These are phyloP conservation scores for Penstemon eatonii DNA, from an alignment of 257 asterid genomes.

Conservation along the genomic window DNA sequence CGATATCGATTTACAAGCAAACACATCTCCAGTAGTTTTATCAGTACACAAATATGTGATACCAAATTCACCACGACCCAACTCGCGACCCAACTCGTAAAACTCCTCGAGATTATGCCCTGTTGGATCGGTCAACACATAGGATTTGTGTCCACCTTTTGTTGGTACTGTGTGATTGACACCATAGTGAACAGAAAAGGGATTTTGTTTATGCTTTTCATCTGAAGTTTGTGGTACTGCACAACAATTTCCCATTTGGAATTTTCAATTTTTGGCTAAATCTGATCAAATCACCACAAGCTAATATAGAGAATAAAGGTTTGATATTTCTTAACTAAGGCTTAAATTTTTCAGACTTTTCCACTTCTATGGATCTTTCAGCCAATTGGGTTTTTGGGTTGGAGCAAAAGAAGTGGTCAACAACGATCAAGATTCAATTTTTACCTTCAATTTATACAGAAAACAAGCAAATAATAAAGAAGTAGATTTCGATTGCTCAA, in stretches of 20 bases:
- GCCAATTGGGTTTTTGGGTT: conserved; percentile 21
- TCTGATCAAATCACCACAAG: not conserved
- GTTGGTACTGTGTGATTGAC: conserved; percentile 11
- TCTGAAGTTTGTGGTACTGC: conserved; percentile 50
- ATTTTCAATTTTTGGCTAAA: not conserved
- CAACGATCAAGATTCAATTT: conserved; percentile 22
- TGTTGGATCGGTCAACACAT: conserved; percentile 47
- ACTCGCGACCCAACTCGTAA: conserved; percentile 56
- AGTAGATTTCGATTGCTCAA: conserved; percentile 5
- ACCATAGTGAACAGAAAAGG: conserved; percentile 33
- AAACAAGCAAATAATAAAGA: not conserved
- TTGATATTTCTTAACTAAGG: conserved; percentile 13
- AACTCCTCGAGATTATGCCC: conserved; percentile 47
- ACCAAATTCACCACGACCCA: conserved; percentile 63
- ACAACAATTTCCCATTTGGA: conserved; percentile 61
- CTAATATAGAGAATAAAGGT: not conserved
- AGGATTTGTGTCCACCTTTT: conserved; percentile 39
- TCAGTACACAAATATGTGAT: conserved; percentile 56
- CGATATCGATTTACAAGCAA: conserved; percentile 62
- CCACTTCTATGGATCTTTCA: conserved; percentile 15
- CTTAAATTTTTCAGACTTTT: conserved; percentile 15
- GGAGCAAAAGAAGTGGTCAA: conserved; percentile 19
- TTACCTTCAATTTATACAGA: conserved; percentile 16
- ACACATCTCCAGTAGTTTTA: conserved; percentile 38
- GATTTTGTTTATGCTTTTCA: conserved; percentile 46